Evolutionary conservation across 1,284 basidiomycete species (phyloP), one percentile per base, ranked within the genome.

Genomic region (Hemileia vastatrix): DNA sequence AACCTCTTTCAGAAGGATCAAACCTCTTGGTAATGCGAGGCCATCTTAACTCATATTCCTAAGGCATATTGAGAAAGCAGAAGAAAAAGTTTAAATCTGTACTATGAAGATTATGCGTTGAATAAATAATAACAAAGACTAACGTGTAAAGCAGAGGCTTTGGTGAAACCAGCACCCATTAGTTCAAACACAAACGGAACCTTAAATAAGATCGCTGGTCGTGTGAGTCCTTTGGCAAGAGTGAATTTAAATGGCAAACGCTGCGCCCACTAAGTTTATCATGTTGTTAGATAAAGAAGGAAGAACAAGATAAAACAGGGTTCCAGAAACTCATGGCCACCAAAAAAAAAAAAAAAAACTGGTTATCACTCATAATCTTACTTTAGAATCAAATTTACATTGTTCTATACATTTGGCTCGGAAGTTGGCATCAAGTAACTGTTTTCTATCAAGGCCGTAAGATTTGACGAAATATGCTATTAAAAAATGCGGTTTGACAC

Each of bases 11-110:
- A 13, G 9, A 6, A 5, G 27, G 50, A 11, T 60, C 50, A 40
- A 53, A 44, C 24, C 43, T 2, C 43, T 60, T 60, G 6, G 54
- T 60, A 27, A 67, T 64, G 19, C 90, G 80, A 0, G 90, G 87
- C 75, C 87, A 92, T 4, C 90, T 84, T 2, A 90, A 78, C 69
- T 87, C 87, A 70, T 90, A 91, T 66, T 84, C 80, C 86, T 90
- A 31, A n/a, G 11, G n/a, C n/a, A n/a, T n/a, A n/a, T n/a, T n/a
- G n/a, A n/a, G n/a, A n/a, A n/a, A n/a, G n/a, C n/a, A n/a, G n/a
- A n/a, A n/a, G n/a, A n/a, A n/a, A n/a, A n/a, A n/a, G n/a, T n/a
- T n/a, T n/a, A n/a, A n/a, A n/a, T n/a, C n/a, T n/a, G n/a, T n/a
- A n/a, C n/a, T n/a, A n/a, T n/a, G n/a, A n/a, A n/a, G n/a, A n/a